Evolutionary conservation across 176 grass and related monocot species (phyloP).

Genomic region (Oryza meridionalis): DNA sequence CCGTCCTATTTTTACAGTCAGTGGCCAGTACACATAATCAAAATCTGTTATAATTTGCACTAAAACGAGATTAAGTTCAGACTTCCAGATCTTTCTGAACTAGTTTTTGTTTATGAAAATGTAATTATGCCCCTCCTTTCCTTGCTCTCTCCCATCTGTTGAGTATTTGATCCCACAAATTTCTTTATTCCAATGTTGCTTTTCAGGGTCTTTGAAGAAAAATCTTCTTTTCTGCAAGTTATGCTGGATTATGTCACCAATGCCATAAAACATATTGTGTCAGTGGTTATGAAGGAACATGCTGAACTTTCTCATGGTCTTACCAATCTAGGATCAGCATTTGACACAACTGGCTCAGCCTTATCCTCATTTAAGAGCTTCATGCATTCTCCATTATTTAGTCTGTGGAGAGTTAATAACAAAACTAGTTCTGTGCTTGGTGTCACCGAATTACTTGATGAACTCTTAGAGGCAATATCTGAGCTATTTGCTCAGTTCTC

Average conservation of each 20-base stretch:
- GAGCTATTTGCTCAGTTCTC: slow-evolving; percentile 66
- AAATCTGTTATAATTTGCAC: slow-evolving; percentile 7
- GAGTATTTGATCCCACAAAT: background rate
- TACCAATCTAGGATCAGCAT: slow-evolving; percentile 49
- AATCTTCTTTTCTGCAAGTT: slow-evolving; percentile 51
- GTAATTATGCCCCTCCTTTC: background rate
- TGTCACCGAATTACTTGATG: slow-evolving; percentile 59
- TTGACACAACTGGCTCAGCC: slow-evolving; percentile 58
- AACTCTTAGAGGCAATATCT: slow-evolving; percentile 67
- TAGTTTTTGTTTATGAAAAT: slow-evolving; percentile 12
- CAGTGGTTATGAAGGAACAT: slow-evolving; percentile 61
- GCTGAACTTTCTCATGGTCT: slow-evolving; percentile 62
- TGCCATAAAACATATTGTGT: slow-evolving; percentile 65
- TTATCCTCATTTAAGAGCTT: slow-evolving; percentile 68
- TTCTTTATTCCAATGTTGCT: background rate
- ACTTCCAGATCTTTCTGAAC: background rate
- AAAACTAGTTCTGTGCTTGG: slow-evolving; percentile 42
- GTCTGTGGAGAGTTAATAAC: slow-evolving; percentile 44
- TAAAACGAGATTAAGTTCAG: background rate
- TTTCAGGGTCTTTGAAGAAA: slow-evolving; percentile 67
- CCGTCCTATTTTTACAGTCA: background rate
- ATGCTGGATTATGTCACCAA: slow-evolving; percentile 55
- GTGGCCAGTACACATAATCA: background rate
- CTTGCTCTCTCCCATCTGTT: background rate
- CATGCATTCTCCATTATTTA: slow-evolving; percentile 71